Evolutionary conservation across 139 green algal species (phyloP).

Genomic region (Closterium sp.): DNA sequence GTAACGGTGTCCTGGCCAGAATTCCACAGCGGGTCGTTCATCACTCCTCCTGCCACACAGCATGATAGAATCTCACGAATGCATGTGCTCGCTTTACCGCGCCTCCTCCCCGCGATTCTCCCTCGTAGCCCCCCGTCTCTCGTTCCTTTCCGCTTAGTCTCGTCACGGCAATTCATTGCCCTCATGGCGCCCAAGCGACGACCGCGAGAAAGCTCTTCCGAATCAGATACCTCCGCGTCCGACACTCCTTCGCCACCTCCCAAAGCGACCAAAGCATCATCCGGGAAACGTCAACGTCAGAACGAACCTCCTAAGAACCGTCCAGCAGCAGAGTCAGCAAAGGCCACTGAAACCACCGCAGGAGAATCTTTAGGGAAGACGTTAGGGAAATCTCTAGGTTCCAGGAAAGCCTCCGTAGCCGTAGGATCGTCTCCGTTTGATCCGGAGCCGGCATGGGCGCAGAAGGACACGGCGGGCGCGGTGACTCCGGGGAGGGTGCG

Average conservation of each 20-base stretch:
- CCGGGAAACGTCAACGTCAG: not conserved
- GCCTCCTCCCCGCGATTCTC: not conserved
- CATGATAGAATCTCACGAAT: not conserved
- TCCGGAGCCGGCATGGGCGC: not conserved
- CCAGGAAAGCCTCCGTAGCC: not conserved
- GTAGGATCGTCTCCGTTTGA: not conserved
- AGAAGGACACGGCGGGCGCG: not conserved
- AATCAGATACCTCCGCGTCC: not conserved
- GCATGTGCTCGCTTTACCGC: not conserved
- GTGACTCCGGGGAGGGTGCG: conserved; percentile 12
- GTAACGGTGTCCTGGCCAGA: too few relatives aligned
- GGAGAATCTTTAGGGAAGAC: not conserved
- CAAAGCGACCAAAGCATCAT: not conserved
- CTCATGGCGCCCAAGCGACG: not conserved
- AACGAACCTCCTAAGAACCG: not conserved
- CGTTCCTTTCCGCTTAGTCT: not conserved
- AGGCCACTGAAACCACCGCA: not conserved
- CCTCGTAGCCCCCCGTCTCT: not conserved
- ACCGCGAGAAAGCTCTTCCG: not conserved
- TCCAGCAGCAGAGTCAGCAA: not conserved
- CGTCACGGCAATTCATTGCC: not conserved
- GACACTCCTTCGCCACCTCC: not conserved
- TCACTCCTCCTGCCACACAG: not conserved
- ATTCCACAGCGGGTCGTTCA: not conserved
- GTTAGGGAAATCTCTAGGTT: not conserved